Evolutionary conservation across 805 yeast species (phyloP), one percentile per base, ranked within the genome.

Genomic region (Isabelozyma gotoi): DNA sequence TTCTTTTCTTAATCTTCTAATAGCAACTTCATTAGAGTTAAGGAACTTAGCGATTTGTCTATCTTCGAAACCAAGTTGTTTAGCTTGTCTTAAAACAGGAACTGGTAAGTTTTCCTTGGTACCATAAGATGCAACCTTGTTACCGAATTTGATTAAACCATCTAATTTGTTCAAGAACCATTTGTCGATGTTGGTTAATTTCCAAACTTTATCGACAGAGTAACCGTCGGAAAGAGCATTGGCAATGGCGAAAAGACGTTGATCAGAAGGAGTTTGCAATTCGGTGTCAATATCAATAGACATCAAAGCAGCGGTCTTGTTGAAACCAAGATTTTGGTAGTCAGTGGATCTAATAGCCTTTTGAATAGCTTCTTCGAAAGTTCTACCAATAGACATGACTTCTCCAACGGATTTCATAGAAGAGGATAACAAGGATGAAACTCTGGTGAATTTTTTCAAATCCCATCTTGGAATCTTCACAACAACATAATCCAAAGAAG

Each of bases 381-480:
- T 92, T 67, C 99, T 80, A 60, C 99, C 99, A 60, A 92, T 88
- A 54, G 92, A 80, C 99, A 92, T 92, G 41, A 94, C 98, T 68
- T 92, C 99, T 76, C 99, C 99, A 52, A 92, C 98, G 49, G 97
- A 90, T 73, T 92, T 92, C 99, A 92, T 92, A 21, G 96, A 82
- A 2, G 97, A 90, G 7, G 94, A 85, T 56, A 92, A 80, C 63
- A 83, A 77, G 41, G 88, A 84, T 16, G 96, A 86, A 32, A 92
- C 98, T 65, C 96, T 80, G 48, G 92, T 88, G 72, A 92, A 92
- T 72, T 92, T 92, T 76, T 88, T 87, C 72, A 92, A 80, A 72
- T 92, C 99, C 99, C 99, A 92, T 74, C 98, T 82, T 67, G 99
- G 99, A 67, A 92, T 94, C 80, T 92, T 92, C 42, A 89, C 96